Evolutionary conservation across 2,329 filamentous ascomycete species (phyloP).

Genomic region (Aspergillus hiratsukae): DNA sequence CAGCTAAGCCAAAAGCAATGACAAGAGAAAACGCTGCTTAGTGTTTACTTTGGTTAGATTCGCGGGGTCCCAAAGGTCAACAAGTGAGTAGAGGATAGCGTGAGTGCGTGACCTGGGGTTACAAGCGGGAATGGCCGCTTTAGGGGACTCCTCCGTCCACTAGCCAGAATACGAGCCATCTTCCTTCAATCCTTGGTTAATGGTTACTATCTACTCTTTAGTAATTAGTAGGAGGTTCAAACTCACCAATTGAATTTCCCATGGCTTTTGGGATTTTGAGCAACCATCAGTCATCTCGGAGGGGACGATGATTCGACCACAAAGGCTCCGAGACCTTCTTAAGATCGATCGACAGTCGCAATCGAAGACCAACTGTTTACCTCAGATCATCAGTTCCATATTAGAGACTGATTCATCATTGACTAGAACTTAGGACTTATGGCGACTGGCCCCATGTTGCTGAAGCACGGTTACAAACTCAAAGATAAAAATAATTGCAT

Average conservation of each 20-base stretch:
- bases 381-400: background rate
- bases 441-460: background rate
- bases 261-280: background rate
- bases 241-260: background rate
- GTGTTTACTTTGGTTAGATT: background rate
- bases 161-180: background rate
- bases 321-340: background rate
- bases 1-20: background rate
- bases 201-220: background rate
- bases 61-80: background rate
- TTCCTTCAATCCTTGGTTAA: too few species aligned
- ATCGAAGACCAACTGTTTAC: background rate
- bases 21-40: background rate
- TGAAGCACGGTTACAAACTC: background rate
- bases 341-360: conserved; percentile 2
- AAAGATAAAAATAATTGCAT: background rate
- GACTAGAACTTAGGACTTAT: background rate
- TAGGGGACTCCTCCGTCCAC: background rate
- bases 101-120: background rate
- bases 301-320: background rate
- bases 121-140: background rate
- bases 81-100: background rate
- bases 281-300: background rate
- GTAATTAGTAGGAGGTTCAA: too few species aligned
- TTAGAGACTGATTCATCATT: background rate